Evolutionary conservation across 331 rosid genomes (phyloP).

Genomic region (Quercus tomentella): DNA sequence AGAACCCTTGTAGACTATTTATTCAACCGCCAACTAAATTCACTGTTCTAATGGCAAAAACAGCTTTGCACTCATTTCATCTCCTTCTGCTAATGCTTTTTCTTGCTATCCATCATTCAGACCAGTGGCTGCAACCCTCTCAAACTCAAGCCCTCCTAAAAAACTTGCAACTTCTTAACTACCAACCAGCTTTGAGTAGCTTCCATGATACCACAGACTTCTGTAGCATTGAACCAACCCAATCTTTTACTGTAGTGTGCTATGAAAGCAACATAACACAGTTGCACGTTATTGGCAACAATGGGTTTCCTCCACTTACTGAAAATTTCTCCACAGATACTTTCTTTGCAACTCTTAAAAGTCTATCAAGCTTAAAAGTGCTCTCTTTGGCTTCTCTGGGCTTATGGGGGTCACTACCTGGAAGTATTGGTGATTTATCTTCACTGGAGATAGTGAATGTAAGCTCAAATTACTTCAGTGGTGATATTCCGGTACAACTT

Average conservation of each 20-base stretch:
- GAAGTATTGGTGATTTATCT: slow-evolving; percentile 32
- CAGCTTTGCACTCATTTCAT: slow-evolving; percentile 27
- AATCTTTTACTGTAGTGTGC: slow-evolving; percentile 58
- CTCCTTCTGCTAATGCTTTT: slow-evolving; percentile 34
- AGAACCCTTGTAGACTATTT: slow-evolving; percentile 7
- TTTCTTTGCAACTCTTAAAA: slow-evolving; percentile 49
- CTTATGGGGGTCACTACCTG: slow-evolving; percentile 71
- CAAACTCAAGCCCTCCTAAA: slow-evolving; percentile 56
- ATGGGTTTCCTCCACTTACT: slow-evolving; percentile 35
- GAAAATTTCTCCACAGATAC: slow-evolving; percentile 38
- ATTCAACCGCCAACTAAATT: slow-evolving; percentile 1
- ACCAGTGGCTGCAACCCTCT: slow-evolving; percentile 37
- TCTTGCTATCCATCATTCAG: slow-evolving; percentile 38
- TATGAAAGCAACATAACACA: slow-evolving; percentile 72
- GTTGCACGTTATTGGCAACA: slow-evolving; percentile 63
- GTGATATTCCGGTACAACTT: slow-evolving; percentile 55
- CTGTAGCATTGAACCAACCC: slow-evolving; percentile 71
- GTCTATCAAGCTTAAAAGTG: slow-evolving; percentile 58
- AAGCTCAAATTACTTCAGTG: slow-evolving; percentile 63
- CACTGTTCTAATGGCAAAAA: slow-evolving; percentile 36
- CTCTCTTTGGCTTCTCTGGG: slow-evolving; percentile 72
- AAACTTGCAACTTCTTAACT: slow-evolving; percentile 57
- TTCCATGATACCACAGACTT: slow-evolving; percentile 31
- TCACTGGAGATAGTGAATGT: slow-evolving; percentile 83
- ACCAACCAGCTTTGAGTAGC: slow-evolving; percentile 46